Percentiles rank a stretch among this genome's conserved stretches.
These are phyloP conservation scores for Candida buenavistaensis DNA, from an alignment of 1,139 yeast genomes.

Conservation along the genomic window DNA sequence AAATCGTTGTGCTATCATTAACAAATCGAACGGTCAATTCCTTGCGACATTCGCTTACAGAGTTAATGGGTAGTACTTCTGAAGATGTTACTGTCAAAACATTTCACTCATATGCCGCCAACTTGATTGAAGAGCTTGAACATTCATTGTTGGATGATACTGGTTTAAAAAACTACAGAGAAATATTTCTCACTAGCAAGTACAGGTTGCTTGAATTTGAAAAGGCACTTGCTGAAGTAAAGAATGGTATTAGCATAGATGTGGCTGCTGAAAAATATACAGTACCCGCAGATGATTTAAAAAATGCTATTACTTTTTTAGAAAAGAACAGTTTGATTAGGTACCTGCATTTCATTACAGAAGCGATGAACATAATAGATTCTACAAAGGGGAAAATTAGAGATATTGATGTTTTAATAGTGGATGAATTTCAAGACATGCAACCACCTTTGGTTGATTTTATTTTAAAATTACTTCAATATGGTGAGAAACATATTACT, in stretches of 20 bases:
- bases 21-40: slow-evolving; percentile 70
- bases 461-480: slow-evolving; percentile 35
- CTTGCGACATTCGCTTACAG: slow-evolving; percentile 37
- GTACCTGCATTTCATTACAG: slow-evolving; percentile 35
- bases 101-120: slow-evolving; percentile 63
- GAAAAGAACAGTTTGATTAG: slow-evolving; percentile 35
- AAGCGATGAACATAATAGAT: slow-evolving; percentile 29
- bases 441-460: slow-evolving; percentile 51
- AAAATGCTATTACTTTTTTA: slow-evolving; percentile 22
- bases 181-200: slow-evolving; percentile 17
- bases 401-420: slow-evolving; percentile 43
- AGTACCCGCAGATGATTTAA: slow-evolving; percentile 23
- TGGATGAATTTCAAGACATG: slow-evolving; percentile 80
- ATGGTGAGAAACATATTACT: slow-evolving; percentile 50
- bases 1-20: slow-evolving; percentile 64
- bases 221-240: slow-evolving; percentile 30
- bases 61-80: slow-evolving; percentile 35
- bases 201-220: slow-evolving; percentile 32
- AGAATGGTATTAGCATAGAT: slow-evolving; percentile 27
- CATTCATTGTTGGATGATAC: slow-evolving; percentile 49
- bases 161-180: slow-evolving; percentile 49
- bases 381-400: slow-evolving; percentile 23
- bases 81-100: slow-evolving; percentile 48
- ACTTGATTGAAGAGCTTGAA: slow-evolving; percentile 42
- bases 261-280: slow-evolving; percentile 25